A percentile compares a stretch with the other conserved stretches of the same genome.
Evolutionary conservation across 441 rosid species (phyloP).

Genomic region (Pelargonium citronellum): DNA sequence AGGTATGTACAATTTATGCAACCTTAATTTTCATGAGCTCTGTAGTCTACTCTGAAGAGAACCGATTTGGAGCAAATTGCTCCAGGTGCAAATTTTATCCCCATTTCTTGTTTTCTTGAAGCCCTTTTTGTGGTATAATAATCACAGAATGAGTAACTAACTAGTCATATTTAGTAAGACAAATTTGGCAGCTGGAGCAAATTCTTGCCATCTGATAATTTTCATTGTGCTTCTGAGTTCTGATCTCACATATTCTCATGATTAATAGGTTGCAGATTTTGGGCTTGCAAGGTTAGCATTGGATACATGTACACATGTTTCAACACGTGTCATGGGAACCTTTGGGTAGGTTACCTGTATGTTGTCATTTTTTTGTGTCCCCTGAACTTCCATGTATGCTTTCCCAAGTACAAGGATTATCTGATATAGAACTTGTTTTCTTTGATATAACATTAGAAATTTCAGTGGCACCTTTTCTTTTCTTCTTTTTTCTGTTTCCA

Average conservation of each 20-base stretch:
- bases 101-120: background rate
- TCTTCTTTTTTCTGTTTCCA: no score
- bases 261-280: conserved; percentile 81
- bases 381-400: no score
- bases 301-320: conserved; percentile 76
- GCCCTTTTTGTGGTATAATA: no score
- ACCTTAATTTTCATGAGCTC: background rate
- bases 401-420: no score
- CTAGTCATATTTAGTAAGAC: conserved; percentile 10
- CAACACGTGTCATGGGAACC: conserved; percentile 98
- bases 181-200: conserved; percentile 12
- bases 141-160: no score
- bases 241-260: conserved; percentile 24
- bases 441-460: no score
- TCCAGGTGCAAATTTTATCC: conserved; percentile 12
- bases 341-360: conserved; percentile 60
- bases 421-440: no score
- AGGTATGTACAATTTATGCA: conserved; percentile 36
- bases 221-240: conserved; percentile 12
- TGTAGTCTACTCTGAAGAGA: conserved; percentile 13
- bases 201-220: conserved; percentile 11
- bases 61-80: conserved; percentile 6
- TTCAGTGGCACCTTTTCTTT: no score
- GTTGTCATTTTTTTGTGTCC: background rate
- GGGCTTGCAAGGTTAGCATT: conserved; percentile 95